A percentile compares a stretch with the other conserved stretches of the same genome.
phyloP scores from a whole-genome alignment of 371 early-diverging fungal genomes.

The Circinella umbellata region DNA sequence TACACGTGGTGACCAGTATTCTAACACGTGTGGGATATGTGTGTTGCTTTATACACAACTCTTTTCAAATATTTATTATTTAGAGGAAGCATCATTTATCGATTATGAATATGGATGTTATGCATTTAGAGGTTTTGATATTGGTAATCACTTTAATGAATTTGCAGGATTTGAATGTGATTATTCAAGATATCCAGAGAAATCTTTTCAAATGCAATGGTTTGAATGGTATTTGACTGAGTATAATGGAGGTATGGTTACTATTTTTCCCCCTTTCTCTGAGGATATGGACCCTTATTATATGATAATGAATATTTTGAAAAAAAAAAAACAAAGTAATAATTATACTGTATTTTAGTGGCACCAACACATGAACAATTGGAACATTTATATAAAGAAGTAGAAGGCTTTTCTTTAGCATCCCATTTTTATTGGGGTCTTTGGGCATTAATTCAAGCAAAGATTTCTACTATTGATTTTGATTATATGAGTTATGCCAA shows the following conservation, averaged over 20 bases:
- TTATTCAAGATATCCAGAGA: slow-evolving; percentile 80
- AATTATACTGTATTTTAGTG: slow-evolving; percentile 3
- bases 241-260: slow-evolving; percentile 37
- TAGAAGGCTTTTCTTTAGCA: slow-evolving; percentile 82
- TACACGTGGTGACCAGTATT: slow-evolving; percentile 18
- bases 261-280: no score
- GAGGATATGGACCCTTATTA: no score
- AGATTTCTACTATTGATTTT: slow-evolving; percentile 89
- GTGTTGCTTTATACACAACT: neutral
- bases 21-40: slow-evolving; percentile 4
- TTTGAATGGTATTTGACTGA: slow-evolving; percentile 62
- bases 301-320: no score
- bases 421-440: slow-evolving; percentile 94
- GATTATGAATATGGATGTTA: slow-evolving; percentile 95
- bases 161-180: slow-evolving; percentile 95
- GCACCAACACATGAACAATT: slow-evolving; percentile 57
- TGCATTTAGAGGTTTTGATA: slow-evolving; percentile 89
- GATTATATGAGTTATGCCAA: slow-evolving; percentile 92
- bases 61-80: neutral
- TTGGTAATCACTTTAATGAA: slow-evolving; percentile 96
- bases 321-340: no score
- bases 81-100: slow-evolving; percentile 73
- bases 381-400: slow-evolving; percentile 71
- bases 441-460: slow-evolving; percentile 92
- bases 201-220: slow-evolving; percentile 76